Evolutionary conservation across 306 rosid species (phyloP), one percentile per base, ranked within the genome.

Genomic region (Clitoria ternatea): DNA sequence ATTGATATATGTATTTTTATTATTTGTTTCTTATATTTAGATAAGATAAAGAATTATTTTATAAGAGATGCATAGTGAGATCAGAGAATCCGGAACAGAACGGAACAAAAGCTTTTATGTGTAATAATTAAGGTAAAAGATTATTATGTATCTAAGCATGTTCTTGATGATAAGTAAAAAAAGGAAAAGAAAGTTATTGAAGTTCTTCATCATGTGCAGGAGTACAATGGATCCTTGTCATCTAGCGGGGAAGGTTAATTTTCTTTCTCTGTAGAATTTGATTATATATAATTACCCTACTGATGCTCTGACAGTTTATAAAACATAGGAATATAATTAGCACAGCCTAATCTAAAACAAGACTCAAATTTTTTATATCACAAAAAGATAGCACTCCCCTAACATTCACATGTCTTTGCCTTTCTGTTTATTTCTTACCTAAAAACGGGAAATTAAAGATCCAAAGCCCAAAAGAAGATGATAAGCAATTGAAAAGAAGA

Each of bases 181-280:
- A 1, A 14, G 52, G 6, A 24, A 66, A 68, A 61, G 6, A 50
- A 33, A 47, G 57, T 11, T 18, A 12, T 22, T 43, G 43, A 48
- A 55, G 50, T n/a, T 73, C 42, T 11, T 35, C 35, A 47, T 61
- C 80, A 74, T 82, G 86, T 82, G 86, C 44, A 47, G 30, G 69
- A 29, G 47, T 50, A 11, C 44, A 76, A 56, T 69, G 76, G 70
- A 61, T 20, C 40, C 74, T 81, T 88, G 87, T 79, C 88, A 57
- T 64, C 13, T 72, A 64, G 82, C 43, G 76, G 82, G 82, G 82
- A 88, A 74, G 87, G 79, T 76, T 81, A 62, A 60, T 59, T 36
- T 53, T 69, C 42, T 8, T 37, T 66, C 39, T 23, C 18, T 30
- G 18, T 23, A 20, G 45, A 68, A 32, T 63, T 53, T 68, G 53